Evolutionary conservation across 2,329 filamentous ascomycete genomes (phyloP), one percentile per base, ranked within the genome.

Genomic region (Blumeria graminis): DNA sequence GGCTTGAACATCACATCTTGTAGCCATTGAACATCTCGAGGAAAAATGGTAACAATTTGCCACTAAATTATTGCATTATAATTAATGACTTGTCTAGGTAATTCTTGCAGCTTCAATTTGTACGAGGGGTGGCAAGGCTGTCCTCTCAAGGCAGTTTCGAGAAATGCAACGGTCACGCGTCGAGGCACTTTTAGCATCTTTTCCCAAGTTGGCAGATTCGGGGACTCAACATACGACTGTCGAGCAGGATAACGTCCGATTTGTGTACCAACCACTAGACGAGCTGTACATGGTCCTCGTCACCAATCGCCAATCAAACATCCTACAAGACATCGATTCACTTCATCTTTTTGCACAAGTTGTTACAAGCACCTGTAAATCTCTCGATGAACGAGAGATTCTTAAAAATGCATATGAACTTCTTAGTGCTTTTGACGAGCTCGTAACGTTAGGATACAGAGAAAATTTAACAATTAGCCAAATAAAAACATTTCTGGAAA

Each of bases 231-330:
- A 98, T 71, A 98, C 92, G 33, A 98, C 86, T 6, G 89, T 96
- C 65, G 92, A 98, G 72, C 89, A 96, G 72, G 93, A 98, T 74
- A 96, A 94, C 74, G 92, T 98, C 67, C 90, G 92, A 73, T 98
- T 95, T 68, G 92, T 98, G 58, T 98, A 98, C 75, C 92, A 98
- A 70, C 93, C 92, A 59, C 78, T 98, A 61, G 93, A 98, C 72
- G 93, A 98, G 74, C 82, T 98, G 61, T 98, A 98, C 78, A 96
- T 98, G 80, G 90, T 98, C 62, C 81, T 98, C 66, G 96, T 98
- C 71, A 98, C 93, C 70, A 98, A 98, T 76, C 85, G 88, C 65
- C 92, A 96, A 75, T 96, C 90, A 70, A 98, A 98, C 72, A 98
- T 98, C 63, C 78, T 98, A 55, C 92, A 98, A 72, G 92, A 98